phyloP scores from a whole-genome alignment of 805 yeast species.

The Teunomyces atbi region DNA sequence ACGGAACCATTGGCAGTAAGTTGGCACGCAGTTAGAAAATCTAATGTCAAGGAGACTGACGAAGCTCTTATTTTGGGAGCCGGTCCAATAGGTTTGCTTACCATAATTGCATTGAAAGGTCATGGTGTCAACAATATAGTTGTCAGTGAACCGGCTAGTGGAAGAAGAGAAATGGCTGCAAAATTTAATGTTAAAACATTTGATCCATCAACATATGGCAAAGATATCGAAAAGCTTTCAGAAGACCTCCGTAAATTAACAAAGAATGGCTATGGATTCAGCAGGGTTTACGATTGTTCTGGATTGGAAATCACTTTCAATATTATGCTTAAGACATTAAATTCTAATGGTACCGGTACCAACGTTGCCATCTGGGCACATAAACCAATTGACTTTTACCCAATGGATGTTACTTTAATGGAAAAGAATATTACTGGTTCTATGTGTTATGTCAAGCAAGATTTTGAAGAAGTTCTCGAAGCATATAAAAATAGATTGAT shows the following conservation, averaged over 20 bases:
- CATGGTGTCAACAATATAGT: neutral
- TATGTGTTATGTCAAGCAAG: conserved; percentile 3
- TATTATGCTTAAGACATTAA: neutral
- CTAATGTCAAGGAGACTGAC: neutral
- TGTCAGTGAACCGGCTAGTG: conserved; percentile 1
- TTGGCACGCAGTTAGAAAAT: conserved; percentile 4
- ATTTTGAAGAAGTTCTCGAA: conserved; percentile 5
- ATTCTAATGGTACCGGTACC: conserved; percentile 4
- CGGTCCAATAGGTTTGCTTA: conserved; percentile 4
- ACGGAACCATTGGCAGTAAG: conserved; percentile 5
- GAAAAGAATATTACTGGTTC: conserved; percentile 5
- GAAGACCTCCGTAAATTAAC: neutral
- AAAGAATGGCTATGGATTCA: neutral
- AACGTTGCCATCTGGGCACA: conserved; percentile 7
- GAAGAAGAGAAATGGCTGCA: conserved; percentile 5
- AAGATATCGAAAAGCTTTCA: neutral
- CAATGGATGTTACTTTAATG: conserved; percentile 5
- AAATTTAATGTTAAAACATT: conserved; percentile 1
- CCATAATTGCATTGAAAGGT: conserved; percentile 4
- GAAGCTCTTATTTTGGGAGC: conserved; percentile 4
- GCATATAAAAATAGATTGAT: conserved; percentile 1
- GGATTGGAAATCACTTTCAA: conserved; percentile 4
- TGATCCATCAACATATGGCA: conserved; percentile 3
- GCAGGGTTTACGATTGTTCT: conserved; percentile 2
- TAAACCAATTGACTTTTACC: neutral